Base-by-base conservation (phyloP, 2,329 filamentous ascomycete species). In the Hymenoscyphus fraxineus region DNA sequence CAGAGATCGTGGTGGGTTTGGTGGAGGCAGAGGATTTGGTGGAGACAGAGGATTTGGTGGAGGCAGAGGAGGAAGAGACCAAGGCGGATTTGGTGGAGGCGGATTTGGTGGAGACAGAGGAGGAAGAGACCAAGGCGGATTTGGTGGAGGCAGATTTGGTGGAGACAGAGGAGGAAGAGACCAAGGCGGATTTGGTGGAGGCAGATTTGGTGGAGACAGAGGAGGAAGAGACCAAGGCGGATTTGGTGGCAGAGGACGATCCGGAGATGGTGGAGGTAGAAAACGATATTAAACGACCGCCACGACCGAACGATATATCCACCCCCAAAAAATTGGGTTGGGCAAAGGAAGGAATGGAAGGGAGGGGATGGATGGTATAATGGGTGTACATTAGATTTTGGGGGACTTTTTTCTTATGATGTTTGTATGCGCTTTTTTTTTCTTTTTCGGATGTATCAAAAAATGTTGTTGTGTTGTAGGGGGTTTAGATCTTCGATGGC, bases 1-100 rank as follows among this genome's bases (percentile, higher is more conserved):
- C 16, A 66, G 68, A 35, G 59, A 67, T n/a, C 62, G 39, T 62
- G 66, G 65, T 27, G 63, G 66, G 7, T 57, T 57, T 19, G 54
- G 54, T 31, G 22, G 54, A 7, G 16, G 32, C 15, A n/a, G 51
- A 55, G n/a, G 54, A 56, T 22, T 10, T 15, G 54, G 54, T 3
- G 3, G 27, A 27, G 27, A 27, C 27, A 27, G 27, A 27, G 27
- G 27, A 27, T n/a, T n/a, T n/a, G 54, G 54, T 31, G 22, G 54
- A 7, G 16, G 32, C 15, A n/a, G 51, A 55, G 51, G 51, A 22
- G 54, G 54, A 19, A 35, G 54, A 56, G 54, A 56, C 12, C 22
- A 22, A 6, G 54, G 54, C 5, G 54, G 54, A 56, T 56, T 56
- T 15, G 54, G 54, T 10, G 54, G 54, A 13, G 22, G 7, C 6